Percentiles rank a stretch among this genome's conserved stretches.
These are phyloP conservation scores for Calonectria ilicicola DNA, from an alignment of 2,329 filamentous ascomycete genomes.

Conservation along the genomic window DNA sequence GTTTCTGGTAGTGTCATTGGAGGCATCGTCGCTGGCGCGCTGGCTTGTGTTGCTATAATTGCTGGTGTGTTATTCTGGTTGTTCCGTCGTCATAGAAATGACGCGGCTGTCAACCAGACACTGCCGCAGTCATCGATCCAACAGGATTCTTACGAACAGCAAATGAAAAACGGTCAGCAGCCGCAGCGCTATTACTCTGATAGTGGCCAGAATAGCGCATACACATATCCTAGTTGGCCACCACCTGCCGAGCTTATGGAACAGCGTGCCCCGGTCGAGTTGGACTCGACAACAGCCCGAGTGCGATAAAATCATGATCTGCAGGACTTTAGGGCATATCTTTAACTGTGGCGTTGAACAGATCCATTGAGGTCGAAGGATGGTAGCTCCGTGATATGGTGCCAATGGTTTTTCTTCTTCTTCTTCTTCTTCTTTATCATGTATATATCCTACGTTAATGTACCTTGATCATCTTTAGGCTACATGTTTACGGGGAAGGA, in stretches of 20 bases:
- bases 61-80: constrained; percentile 17
- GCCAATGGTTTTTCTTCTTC: neutral
- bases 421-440: neutral
- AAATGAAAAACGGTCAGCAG: constrained; percentile 3
- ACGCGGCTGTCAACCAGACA: constrained; percentile 9
- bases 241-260: constrained; percentile 16
- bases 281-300: neutral
- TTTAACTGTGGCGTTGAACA: too few relatives aligned
- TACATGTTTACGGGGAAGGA: neutral
- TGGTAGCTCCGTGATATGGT: neutral
- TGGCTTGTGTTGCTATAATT: constrained; percentile 1
- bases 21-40: constrained; percentile 13
- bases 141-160: constrained; percentile 14
- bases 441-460: neutral
- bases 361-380: neutral
- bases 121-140: constrained; percentile 10
- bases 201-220: neutral
- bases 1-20: constrained; percentile 20
- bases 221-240: neutral
- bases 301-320: neutral
- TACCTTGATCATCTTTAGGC: neutral
- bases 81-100: constrained; percentile 3
- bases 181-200: neutral
- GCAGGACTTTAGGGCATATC: too few relatives aligned
- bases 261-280: constrained; percentile 8